A percentile compares a stretch with the other conserved stretches of the same genome.
phyloP scores from a whole-genome alignment of 106 monocot species.

The Dendrobium huoshanense region DNA sequence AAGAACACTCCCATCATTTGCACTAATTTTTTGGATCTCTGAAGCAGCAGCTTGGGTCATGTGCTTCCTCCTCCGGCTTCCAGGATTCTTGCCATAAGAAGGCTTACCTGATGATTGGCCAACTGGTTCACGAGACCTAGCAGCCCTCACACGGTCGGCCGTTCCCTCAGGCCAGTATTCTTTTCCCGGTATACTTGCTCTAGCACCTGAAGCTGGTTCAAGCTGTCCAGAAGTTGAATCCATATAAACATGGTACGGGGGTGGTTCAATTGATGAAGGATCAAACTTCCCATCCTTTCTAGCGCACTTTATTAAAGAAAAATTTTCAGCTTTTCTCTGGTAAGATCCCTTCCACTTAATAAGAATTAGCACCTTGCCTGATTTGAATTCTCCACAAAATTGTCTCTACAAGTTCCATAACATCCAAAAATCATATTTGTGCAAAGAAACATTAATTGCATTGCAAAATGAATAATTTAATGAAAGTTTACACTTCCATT shows the following conservation, averaged over 20 bases:
- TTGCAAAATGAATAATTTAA: background rate
- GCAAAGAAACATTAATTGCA: background rate
- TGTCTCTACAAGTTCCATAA: background rate
- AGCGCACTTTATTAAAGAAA: conserved; percentile 33
- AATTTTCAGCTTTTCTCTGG: background rate
- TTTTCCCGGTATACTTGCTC: conserved; percentile 75
- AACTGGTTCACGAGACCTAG: conserved; percentile 73
- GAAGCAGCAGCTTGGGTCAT: conserved; percentile 39
- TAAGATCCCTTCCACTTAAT: conserved; percentile 5
- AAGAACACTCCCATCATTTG: background rate
- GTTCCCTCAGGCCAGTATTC: conserved; percentile 98
- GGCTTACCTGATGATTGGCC: conserved; percentile 65
- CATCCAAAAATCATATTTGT: background rate
- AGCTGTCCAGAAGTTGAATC: conserved; percentile 93
- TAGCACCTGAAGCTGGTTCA: conserved; percentile 86
- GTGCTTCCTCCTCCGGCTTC: conserved; percentile 68
- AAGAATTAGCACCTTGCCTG: background rate
- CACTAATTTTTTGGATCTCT: conserved; percentile 12
- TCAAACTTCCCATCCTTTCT: conserved; percentile 54
- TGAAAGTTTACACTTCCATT: background rate
- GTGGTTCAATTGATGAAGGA: conserved; percentile 63
- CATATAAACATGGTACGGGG: conserved; percentile 67
- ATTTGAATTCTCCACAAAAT: background rate
- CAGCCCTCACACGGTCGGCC: conserved; percentile 53
- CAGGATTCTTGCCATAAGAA: conserved; percentile 80